Evolutionary conservation across 768 basidiomycete species (phyloP), one percentile per base, ranked within the genome.

Genomic region (Phallus indusiatus): DNA sequence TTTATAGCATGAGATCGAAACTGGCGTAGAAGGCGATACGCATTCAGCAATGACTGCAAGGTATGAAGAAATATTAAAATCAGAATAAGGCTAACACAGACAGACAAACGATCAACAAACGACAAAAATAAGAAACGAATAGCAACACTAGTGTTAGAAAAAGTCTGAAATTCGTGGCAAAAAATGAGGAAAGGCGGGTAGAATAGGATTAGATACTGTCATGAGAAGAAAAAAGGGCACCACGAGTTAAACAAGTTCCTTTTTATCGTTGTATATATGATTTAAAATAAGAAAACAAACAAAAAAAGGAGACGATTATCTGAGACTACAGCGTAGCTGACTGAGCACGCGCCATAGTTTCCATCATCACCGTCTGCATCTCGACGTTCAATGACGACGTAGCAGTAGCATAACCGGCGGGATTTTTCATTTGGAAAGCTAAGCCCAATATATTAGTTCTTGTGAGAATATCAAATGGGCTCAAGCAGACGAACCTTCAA

Each of bases 341-440:
- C 42, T 42, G 42, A 28, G 88, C 88, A 67, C 80, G 75, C 54
- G 78, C 76, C 87, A 91, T 89, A 60, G 90, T 81, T 67, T 93
- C 90, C 87, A 91, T 91, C 59, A 92, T 77, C 56, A 84, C 66
- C 1, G 87, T 86, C 69, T 90, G 89, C 65, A 87, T 85, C 21
- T 92, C 90, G 47, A 87, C 76, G 57, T 75, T 77, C 63, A 93
- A 77, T 22, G 74, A 74, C 6, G 88, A 88, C 47, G 88, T 91
- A 16, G 84, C 82, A 14, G 79, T 77, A 67, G 88, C 86, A 69
- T 92, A 90, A 53, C 77, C 75, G 14, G 76, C 71, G 1, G 75
- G 71, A 64, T 90, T 90, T 69, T 84, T 81, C 75, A 77, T 80
- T 75, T 93, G 88, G 75, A 91, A 85, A 21, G 76, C 88, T 90